A percentile compares a stretch with the other conserved stretches of the same genome.
These are phyloP conservation scores for Trypanosomatidae sp. DNA, from an alignment of 208 protist genomes.

Conservation along the genomic window DNA sequence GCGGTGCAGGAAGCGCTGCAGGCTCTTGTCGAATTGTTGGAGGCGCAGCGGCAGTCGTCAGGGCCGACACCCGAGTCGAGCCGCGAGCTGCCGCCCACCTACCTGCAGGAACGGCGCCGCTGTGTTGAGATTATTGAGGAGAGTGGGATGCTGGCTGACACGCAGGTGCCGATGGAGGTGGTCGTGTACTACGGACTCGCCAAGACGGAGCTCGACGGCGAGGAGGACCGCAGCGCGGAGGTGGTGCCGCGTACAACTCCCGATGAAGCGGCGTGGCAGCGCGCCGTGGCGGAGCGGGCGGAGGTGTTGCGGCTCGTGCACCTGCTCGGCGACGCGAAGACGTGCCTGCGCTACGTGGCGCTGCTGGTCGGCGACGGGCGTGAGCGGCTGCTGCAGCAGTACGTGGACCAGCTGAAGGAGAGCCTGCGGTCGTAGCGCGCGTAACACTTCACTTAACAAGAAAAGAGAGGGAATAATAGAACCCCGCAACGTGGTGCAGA, in stretches of 20 bases:
- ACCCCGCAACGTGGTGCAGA: too few species aligned
- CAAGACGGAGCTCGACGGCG: constrained; percentile 46
- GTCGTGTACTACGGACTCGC: constrained; percentile 60
- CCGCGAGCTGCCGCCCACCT: constrained; percentile 35
- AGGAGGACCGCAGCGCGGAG: constrained; percentile 17
- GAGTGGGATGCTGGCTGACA: constrained; percentile 77
- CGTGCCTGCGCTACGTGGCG: constrained; percentile 70
- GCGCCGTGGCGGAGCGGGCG: constrained; percentile 34
- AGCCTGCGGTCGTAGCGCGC: constrained; percentile 20
- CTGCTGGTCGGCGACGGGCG: constrained; percentile 57
- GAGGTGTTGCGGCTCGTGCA: constrained; percentile 58
- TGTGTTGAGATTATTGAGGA: constrained; percentile 60
- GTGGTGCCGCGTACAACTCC: constrained; percentile 8
- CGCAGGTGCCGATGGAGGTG: constrained; percentile 62
- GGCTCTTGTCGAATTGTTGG: constrained; percentile 57
- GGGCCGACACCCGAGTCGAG: constrained; percentile 28
- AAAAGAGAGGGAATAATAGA: too few species aligned
- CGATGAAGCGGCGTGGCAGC: constrained; percentile 5
- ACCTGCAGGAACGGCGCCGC: constrained; percentile 53
- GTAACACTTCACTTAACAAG: too few species aligned
- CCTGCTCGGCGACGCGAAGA: constrained; percentile 74
- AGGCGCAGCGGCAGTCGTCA: constrained; percentile 39
- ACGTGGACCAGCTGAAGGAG: constrained; percentile 63
- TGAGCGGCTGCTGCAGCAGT: constrained; percentile 63
- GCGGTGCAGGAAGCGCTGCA: constrained; percentile 65